Conservation (phyloP, 176 grass and related monocot species). For the Ensete glaucum region DNA sequence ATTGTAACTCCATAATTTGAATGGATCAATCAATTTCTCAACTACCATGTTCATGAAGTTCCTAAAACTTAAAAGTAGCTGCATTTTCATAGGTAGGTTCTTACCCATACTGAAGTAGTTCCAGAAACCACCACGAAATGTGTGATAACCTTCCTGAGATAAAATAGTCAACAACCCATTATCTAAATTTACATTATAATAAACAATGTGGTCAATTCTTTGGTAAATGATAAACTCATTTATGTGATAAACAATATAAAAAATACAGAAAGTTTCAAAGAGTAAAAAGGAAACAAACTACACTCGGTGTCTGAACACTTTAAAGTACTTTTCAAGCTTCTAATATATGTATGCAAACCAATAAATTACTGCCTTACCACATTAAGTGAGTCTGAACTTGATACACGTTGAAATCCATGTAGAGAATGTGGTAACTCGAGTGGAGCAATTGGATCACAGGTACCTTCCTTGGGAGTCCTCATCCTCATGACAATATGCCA, state of each 20-base stretch:
- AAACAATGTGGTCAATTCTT: not conserved
- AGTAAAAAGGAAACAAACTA: too few relatives aligned
- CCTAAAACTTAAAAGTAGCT: slow-evolving; percentile 4
- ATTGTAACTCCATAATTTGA: not conserved
- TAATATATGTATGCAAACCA: not conserved
- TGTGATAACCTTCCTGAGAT: slow-evolving; percentile 78
- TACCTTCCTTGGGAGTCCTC: slow-evolving; percentile 52
- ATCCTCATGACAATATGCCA: slow-evolving; percentile 97
- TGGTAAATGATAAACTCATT: not conserved
- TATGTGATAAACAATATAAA: slow-evolving; percentile 6
- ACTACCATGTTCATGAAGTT: not conserved
- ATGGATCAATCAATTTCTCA: not conserved
- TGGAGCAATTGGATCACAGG: slow-evolving; percentile 82
- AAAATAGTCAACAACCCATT: slow-evolving; percentile 22
- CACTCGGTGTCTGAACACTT: too few relatives aligned
- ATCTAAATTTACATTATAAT: not conserved
- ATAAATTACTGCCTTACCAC: slow-evolving; percentile 33
- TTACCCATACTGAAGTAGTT: slow-evolving; percentile 98
- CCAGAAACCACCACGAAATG: slow-evolving; percentile 91
- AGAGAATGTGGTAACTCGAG: slow-evolving; percentile 79
- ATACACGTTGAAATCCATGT: slow-evolving; percentile 76
- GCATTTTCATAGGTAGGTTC: not conserved
- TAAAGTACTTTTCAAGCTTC: not conserved
- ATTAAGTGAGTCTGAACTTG: slow-evolving; percentile 53
- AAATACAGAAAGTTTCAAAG: not conserved